Evolutionary conservation across 139 green algal species (phyloP).

Genomic region (Yamagishiella unicocca): DNA sequence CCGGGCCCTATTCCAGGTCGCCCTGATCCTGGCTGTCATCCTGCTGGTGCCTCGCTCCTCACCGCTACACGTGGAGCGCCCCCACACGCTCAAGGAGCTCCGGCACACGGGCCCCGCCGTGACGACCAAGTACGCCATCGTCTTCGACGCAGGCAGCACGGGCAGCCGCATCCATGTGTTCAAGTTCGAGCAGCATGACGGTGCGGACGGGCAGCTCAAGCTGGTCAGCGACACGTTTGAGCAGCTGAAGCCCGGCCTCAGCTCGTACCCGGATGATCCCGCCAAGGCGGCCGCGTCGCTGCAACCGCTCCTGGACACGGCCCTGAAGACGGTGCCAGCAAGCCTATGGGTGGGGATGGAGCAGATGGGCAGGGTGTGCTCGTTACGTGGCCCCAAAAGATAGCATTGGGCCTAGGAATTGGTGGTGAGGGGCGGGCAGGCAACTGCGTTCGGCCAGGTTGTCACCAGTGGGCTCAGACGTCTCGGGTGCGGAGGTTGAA

Average conservation of each 20-base stretch:
- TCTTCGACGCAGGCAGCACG: constrained; percentile 97
- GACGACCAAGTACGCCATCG: constrained; percentile 80
- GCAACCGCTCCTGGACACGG: constrained; percentile 85
- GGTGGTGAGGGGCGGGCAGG: too few relatives aligned
- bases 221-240: constrained; percentile 91
- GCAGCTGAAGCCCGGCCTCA: constrained; percentile 95
- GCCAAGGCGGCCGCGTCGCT: constrained; percentile 83
- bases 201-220: constrained; percentile 70
- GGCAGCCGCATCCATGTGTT: constrained; percentile 97
- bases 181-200: constrained; percentile 79
- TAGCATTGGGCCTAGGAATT: too few relatives aligned
- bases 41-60: constrained; percentile 64
- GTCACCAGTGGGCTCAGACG: too few relatives aligned
- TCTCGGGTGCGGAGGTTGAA: too few relatives aligned
- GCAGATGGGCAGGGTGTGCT: too few relatives aligned
- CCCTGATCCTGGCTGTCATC: constrained; percentile 77
- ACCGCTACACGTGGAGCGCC: constrained; percentile 25
- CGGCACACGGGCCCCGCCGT: constrained; percentile 15
- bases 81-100: constrained; percentile 50
- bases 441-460: too few relatives aligned
- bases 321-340: constrained; percentile 85
- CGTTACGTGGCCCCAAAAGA: too few relatives aligned
- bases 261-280: constrained; percentile 84
- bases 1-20: too few relatives aligned
- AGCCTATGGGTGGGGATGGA: constrained; percentile 62